Percentiles rank a stretch among this genome's conserved stretches.
Evolutionary conservation across 768 basidiomycete genomes (phyloP).

Genomic region (Termitomyces sp.): DNA sequence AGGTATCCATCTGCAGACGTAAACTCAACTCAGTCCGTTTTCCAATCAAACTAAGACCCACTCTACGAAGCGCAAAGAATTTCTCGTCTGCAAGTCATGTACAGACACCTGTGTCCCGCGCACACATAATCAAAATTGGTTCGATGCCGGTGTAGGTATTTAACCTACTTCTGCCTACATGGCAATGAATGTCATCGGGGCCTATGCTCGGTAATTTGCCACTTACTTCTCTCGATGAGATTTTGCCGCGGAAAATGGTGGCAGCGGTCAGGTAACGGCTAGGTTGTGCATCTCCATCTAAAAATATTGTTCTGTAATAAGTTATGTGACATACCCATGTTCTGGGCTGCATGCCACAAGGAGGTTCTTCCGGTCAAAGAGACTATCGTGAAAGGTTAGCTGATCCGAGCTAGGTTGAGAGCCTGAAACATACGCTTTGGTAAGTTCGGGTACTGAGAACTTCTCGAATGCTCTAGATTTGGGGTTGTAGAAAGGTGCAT

Average conservation of each 20-base stretch:
- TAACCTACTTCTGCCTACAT: slow-evolving; percentile 49
- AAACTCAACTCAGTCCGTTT: neutral
- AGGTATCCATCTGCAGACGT: slow-evolving; percentile 69
- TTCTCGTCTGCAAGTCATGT: slow-evolving; percentile 69
- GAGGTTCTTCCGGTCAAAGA: slow-evolving; percentile 79
- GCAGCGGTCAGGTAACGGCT: slow-evolving; percentile 67
- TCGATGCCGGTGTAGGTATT: slow-evolving; percentile 3
- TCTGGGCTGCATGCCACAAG: slow-evolving; percentile 83
- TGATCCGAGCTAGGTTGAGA: neutral
- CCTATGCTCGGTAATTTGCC: slow-evolving; percentile 13
- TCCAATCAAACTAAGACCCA: slow-evolving; percentile 29
- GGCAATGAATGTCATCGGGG: slow-evolving; percentile 33
- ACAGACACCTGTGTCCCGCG: slow-evolving; percentile 54
- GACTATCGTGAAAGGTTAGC: slow-evolving; percentile 30
- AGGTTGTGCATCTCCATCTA: neutral
- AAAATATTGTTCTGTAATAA: neutral
- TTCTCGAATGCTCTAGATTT: slow-evolving; percentile 59
- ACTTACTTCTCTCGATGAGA: slow-evolving; percentile 78
- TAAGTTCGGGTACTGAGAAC: slow-evolving; percentile 64
- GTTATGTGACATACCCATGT: slow-evolving; percentile 49
- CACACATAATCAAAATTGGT: neutral
- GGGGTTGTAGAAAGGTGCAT: slow-evolving; percentile 81
- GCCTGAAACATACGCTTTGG: slow-evolving; percentile 52
- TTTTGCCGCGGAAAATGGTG: slow-evolving; percentile 81
- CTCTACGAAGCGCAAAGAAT: slow-evolving; percentile 79